A percentile compares a stretch with the other conserved stretches of the same genome.
Conservation (phyloP, 441 rosid genomes). For the Oxalis stricta region DNA sequence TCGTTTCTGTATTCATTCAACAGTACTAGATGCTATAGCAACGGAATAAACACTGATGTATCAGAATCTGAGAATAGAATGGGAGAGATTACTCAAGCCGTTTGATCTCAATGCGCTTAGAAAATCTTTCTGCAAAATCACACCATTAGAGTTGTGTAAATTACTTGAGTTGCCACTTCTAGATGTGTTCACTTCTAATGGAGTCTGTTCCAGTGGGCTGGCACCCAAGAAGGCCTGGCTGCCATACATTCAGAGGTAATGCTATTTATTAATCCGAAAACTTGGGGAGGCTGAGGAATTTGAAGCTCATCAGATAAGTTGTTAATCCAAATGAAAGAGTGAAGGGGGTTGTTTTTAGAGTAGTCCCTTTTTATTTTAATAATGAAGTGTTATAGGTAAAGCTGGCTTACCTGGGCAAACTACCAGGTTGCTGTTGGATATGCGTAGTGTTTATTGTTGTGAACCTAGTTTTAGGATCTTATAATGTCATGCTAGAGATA, state of each 20-base stretch:
- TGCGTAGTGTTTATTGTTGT: conserved; percentile 44
- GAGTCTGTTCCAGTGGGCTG: conserved; percentile 54
- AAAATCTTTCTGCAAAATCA: conserved; percentile 32
- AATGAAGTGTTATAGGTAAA: conserved; percentile 50
- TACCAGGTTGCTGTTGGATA: conserved; percentile 63
- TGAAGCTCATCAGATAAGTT: conserved; percentile 42
- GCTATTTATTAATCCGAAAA: conserved; percentile 45
- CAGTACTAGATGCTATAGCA: no score
- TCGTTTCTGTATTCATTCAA: no score
- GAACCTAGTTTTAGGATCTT: conserved; percentile 58
- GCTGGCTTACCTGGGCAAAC: conserved; percentile 66
- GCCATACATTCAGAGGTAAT: conserved; percentile 55
- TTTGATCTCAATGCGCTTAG: conserved; percentile 56
- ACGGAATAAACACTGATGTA: conserved; percentile 9
- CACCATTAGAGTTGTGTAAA: conserved; percentile 65
- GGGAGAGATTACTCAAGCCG: conserved; percentile 79
- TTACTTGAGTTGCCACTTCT: conserved; percentile 59
- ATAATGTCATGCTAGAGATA: conserved; percentile 49
- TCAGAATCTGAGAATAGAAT: conserved; percentile 37
- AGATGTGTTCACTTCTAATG: conserved; percentile 50
- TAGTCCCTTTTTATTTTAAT: conserved; percentile 57
- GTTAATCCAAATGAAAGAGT: conserved; percentile 63
- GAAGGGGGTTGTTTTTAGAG: conserved; percentile 52
- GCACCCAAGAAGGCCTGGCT: conserved; percentile 51
- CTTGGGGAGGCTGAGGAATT: conserved; percentile 61